A percentile compares a stretch with the other conserved stretches of the same genome.
Evolutionary conservation across 148 eudicot genomes (phyloP).

Genomic region (Chenopodium quinoa): DNA sequence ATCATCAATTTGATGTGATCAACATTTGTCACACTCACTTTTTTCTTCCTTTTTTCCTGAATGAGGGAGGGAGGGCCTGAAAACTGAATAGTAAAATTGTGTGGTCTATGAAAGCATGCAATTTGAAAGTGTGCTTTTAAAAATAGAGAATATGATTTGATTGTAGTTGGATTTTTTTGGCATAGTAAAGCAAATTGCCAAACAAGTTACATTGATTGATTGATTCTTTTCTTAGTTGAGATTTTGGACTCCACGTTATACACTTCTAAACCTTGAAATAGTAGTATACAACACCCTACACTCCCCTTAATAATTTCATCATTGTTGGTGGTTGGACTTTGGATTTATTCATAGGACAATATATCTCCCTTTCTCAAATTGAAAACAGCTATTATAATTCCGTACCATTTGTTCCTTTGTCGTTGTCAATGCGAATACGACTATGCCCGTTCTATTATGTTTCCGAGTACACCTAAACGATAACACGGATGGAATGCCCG

Average conservation of each 20-base stretch:
- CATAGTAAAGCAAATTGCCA: conserved; percentile 13
- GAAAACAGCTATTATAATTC: conserved; percentile 5
- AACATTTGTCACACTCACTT: conserved; percentile 20
- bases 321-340: conserved; percentile 18
- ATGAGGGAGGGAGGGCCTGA: background rate
- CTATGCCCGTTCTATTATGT: too few species aligned
- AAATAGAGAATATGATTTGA: conserved; percentile 12
- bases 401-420: conserved; percentile 8
- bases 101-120: conserved; percentile 4
- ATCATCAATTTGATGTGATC: conserved; percentile 17
- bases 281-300: background rate
- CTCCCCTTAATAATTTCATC: conserved; percentile 4
- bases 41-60: background rate
- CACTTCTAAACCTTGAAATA: background rate
- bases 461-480: too few species aligned
- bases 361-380: background rate
- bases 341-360: conserved; percentile 3
- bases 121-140: background rate
- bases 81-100: background rate
- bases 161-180: conserved; percentile 2
- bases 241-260: conserved; percentile 7
- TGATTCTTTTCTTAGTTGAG: conserved; percentile 10
- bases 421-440: background rate
- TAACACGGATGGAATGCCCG: too few species aligned
- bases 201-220: conserved; percentile 20